phyloP scores from a whole-genome alignment of 202 grass and related monocot species.

The Setaria viridis region DNA sequence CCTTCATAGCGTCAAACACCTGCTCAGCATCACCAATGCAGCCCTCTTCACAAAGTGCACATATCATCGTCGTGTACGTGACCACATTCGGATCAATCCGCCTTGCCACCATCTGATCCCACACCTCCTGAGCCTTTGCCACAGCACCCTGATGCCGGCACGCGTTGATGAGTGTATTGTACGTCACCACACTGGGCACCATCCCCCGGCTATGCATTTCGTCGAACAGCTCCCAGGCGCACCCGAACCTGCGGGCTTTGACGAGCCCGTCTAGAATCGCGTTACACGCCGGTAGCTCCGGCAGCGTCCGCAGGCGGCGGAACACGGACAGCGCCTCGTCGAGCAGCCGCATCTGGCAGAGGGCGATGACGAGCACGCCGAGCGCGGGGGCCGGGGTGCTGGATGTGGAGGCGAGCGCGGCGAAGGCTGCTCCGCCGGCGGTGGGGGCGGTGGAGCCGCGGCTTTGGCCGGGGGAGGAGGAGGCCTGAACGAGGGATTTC shows the following conservation, averaged over 20 bases:
- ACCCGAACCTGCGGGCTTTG: conserved; percentile 32
- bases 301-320: conserved; percentile 40
- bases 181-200: conserved; percentile 54
- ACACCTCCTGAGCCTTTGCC: conserved; percentile 50
- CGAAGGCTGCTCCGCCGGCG: conserved; percentile 23
- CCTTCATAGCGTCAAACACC: conserved; percentile 49
- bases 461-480: conserved; percentile 13
- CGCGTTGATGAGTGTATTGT: conserved; percentile 58
- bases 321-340: conserved; percentile 56
- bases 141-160: conserved; percentile 48
- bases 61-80: conserved; percentile 62
- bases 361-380: conserved; percentile 57
- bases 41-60: conserved; percentile 52
- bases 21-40: conserved; percentile 37
- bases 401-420: conserved; percentile 47
- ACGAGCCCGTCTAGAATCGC: conserved; percentile 50
- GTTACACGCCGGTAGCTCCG: conserved; percentile 51
- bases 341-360: conserved; percentile 53
- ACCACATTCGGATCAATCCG: conserved; percentile 50
- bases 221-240: conserved; percentile 53
- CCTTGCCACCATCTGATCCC: conserved; percentile 49
- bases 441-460: not conserved
- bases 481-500: conserved; percentile 57
- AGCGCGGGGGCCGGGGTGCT: conserved; percentile 41
- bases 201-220: conserved; percentile 57